phyloP scores from a whole-genome alignment of 345 rosid species.

The Citrus australasica region DNA sequence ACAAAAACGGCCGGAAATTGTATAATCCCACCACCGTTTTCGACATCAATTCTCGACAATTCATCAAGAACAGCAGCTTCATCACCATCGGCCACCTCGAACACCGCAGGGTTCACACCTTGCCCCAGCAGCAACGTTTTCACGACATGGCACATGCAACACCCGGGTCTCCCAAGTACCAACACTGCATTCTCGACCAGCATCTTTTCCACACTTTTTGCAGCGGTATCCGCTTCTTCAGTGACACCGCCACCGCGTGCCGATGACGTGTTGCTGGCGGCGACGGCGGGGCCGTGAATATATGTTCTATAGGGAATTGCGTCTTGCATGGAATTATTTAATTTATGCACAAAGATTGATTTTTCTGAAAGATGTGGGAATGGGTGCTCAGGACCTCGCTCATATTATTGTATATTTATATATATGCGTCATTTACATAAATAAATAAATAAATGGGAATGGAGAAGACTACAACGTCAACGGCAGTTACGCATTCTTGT shows the following conservation, averaged over 20 bases:
- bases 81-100: slow-evolving; percentile 55
- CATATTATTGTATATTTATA: no score
- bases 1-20: slow-evolving; percentile 74
- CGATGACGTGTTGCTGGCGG: slow-evolving; percentile 9
- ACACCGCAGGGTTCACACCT: slow-evolving; percentile 70
- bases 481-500: slow-evolving; percentile 42
- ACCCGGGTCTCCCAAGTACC: slow-evolving; percentile 59
- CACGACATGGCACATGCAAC: slow-evolving; percentile 80
- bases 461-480: slow-evolving; percentile 53
- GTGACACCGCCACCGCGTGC: background rate
- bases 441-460: background rate
- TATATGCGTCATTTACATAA: background rate
- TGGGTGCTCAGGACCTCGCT: no score
- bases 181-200: slow-evolving; percentile 60
- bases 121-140: slow-evolving; percentile 57
- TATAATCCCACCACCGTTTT: slow-evolving; percentile 7
- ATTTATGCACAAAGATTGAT: background rate
- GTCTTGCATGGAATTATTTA: slow-evolving; percentile 45
- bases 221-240: background rate
- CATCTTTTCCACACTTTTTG: slow-evolving; percentile 24
- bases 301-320: slow-evolving; percentile 42
- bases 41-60: slow-evolving; percentile 21
- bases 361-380: background rate
- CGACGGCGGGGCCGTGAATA: slow-evolving; percentile 15
- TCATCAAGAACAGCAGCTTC: slow-evolving; percentile 40